These are phyloP conservation scores for Trichocladium uniseriatum DNA, from an alignment of 495 filamentous ascomycete species.

Conservation along the genomic window DNA sequence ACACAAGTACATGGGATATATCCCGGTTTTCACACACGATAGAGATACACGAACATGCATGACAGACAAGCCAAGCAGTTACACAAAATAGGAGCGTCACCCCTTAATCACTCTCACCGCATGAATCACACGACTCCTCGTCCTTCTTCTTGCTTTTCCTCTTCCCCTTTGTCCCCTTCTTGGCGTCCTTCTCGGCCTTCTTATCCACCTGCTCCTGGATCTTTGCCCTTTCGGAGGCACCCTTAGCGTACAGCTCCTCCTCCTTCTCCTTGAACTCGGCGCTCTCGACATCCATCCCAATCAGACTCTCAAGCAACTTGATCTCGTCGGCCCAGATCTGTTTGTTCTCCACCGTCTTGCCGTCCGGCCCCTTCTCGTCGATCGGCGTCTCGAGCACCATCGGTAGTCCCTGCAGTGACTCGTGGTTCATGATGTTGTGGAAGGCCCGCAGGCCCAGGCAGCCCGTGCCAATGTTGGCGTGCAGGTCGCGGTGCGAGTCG, in stretches of 20 bases:
- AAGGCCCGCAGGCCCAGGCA: constrained; percentile 87
- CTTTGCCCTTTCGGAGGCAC: constrained; percentile 58
- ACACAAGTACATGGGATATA: too few relatives aligned
- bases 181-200: constrained; percentile 41
- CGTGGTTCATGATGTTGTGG: constrained; percentile 81
- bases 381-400: constrained; percentile 95
- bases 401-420: constrained; percentile 64
- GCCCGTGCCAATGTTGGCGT: constrained; percentile 90
- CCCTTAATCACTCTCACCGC: constrained; percentile 25
- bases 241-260: constrained; percentile 57
- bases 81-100: background rate
- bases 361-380: constrained; percentile 49
- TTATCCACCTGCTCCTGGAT: constrained; percentile 66
- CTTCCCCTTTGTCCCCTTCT: constrained; percentile 36
- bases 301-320: constrained; percentile 78
- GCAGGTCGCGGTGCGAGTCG: constrained; percentile 67
- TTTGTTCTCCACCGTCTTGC: constrained; percentile 57
- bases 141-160: constrained; percentile 27
- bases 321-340: constrained; percentile 77
- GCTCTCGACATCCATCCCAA: constrained; percentile 67
- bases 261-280: constrained; percentile 51
- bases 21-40: background rate
- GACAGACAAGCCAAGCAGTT: too few relatives aligned
- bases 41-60: too few relatives aligned
- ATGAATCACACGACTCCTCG: constrained; percentile 21